These are phyloP conservation scores for Zymoseptoria passerinii DNA, from an alignment of 2,329 filamentous ascomycete genomes.

Conservation along the genomic window DNA sequence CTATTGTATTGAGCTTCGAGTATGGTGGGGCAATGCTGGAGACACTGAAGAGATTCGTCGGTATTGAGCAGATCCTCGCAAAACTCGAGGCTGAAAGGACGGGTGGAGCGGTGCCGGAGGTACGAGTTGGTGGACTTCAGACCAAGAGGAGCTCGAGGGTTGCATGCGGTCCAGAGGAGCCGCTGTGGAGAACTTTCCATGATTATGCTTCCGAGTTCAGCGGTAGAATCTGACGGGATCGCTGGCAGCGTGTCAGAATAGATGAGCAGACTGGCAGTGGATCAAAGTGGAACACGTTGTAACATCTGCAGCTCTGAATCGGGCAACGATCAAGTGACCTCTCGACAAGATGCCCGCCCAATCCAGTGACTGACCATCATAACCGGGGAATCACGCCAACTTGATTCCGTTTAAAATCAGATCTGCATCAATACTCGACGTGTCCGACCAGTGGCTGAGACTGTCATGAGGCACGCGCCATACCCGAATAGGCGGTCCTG, in stretches of 20 bases:
- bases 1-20: slow-evolving; percentile 27
- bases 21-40: slow-evolving; percentile 22
- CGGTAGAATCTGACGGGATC: neutral
- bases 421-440: neutral
- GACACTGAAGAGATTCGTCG: slow-evolving; percentile 22
- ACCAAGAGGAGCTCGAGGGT: neutral
- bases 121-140: neutral
- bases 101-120: neutral
- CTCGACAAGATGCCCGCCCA: too few relatives aligned
- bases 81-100: slow-evolving; percentile 5
- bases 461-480: neutral
- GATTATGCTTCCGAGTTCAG: slow-evolving; percentile 14
- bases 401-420: neutral
- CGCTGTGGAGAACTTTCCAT: slow-evolving; percentile 9
- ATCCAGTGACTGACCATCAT: too few relatives aligned
- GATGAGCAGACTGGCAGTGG: too few relatives aligned
- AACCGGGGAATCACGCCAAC: neutral
- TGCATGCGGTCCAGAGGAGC: slow-evolving; percentile 4
- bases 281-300: too few relatives aligned
- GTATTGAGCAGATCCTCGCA: slow-evolving; percentile 19
- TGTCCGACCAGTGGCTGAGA: neutral
- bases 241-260: neutral
- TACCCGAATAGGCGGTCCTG: neutral
- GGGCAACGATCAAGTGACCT: too few relatives aligned
- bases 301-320: too few relatives aligned